Evolutionary conservation across 2,329 filamentous ascomycete genomes (phyloP).

Genomic region (Diplodia scrobiculata): DNA sequence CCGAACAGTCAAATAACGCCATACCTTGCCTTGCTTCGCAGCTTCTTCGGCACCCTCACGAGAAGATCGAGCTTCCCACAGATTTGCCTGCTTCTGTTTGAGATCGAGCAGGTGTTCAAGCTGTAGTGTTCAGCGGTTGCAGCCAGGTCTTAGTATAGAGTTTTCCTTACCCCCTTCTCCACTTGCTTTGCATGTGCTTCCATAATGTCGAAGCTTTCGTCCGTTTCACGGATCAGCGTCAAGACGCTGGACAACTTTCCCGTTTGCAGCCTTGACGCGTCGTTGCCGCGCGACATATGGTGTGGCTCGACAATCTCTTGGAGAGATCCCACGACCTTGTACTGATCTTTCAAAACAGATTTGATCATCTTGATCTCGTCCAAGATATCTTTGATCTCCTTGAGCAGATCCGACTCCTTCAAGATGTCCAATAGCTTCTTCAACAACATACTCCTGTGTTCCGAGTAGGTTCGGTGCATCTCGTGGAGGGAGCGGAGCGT

Average conservation of each 20-base stretch:
- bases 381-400: conserved; percentile 67
- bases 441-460: conserved; percentile 47
- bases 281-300: background rate
- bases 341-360: conserved; percentile 56
- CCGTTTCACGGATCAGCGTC: background rate
- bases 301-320: conserved; percentile 45
- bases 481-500: background rate
- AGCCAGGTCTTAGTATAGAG: no score
- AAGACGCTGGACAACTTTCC: background rate
- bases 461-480: background rate
- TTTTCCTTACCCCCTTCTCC: conserved; percentile 1
- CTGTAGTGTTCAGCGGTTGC: conserved; percentile 50
- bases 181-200: conserved; percentile 15
- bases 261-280: no score
- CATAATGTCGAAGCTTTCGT: conserved; percentile 13
- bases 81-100: conserved; percentile 70
- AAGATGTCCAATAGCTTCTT: conserved; percentile 62
- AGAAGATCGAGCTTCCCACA: conserved; percentile 64
- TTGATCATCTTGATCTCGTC: conserved; percentile 67
- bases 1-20: no score
- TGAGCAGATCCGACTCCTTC: conserved; percentile 61
- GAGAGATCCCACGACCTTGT: conserved; percentile 53
- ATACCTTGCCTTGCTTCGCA: conserved; percentile 52
- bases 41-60: conserved; percentile 64
- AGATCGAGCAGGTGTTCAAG: conserved; percentile 66